Evolutionary conservation across 2,329 filamentous ascomycete species (phyloP), one percentile per base, ranked within the genome.

Genomic region (Sporothrix pallida): DNA sequence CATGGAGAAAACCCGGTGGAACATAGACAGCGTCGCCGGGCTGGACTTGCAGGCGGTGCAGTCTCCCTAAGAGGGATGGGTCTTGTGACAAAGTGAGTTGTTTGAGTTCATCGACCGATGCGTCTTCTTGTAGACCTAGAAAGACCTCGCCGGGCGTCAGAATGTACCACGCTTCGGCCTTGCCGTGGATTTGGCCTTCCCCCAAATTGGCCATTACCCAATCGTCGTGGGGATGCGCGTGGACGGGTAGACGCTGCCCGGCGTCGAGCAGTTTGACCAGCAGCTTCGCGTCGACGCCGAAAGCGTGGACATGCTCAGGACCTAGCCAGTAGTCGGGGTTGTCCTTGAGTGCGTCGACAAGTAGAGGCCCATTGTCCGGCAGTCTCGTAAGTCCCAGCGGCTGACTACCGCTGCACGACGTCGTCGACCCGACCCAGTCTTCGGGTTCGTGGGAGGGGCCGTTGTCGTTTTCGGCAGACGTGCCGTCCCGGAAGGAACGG

Each of bases 391-490:
- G 58, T 3, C 70, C 70, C 6, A 72, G 20, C 1, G 20, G 56
- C 6, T 23, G 56, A 23, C 46, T 63, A 5, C 70, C 70, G 46
- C 17, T 46, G 70, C 70, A 72, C 3, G 56, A 26, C 2, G 70
- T 72, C 15, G 70, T 72, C 17, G 70, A 72, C 6, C 23, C 70
- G n/a, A 72, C 58, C 70, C 70, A 72, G 58, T 72, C 70, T 58
- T 72, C 70, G 13, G 70, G 70, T 37, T 68, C 42, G 44, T 15
- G 46, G 3, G 12, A 10, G 0, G 63, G 63, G 7, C 20, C 17
- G 31, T 4, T n/a, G n/a, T 17, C 50, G 1, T 52, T 13, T 5
- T 13, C 15, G 2, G 46, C 62, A 8, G 42, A 6, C n/a, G 1
- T 31, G 2, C 44, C 42, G 44, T 2, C 37, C 3, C 63, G 63